Evolutionary conservation across 352 stramenopile genomes (phyloP).

Genomic region (Phytopythium aichiense): DNA sequence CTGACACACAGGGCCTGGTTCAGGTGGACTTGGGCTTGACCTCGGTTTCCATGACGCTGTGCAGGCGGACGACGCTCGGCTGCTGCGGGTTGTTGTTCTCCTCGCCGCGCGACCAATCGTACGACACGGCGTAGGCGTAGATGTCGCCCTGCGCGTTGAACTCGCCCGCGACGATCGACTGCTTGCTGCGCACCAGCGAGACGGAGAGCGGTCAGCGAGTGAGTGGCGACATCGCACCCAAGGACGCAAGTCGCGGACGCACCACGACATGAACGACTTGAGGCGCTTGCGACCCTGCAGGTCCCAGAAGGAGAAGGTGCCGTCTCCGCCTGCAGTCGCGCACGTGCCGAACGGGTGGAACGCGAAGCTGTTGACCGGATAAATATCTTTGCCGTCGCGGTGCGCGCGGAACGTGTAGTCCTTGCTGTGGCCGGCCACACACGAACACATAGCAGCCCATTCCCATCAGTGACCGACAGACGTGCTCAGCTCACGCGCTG

Average conservation of each 20-base stretch:
- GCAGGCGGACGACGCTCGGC: conserved; percentile 91
- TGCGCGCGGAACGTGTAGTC: conserved; percentile 91
- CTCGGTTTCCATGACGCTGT: conserved; percentile 90
- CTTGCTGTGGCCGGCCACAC: conserved; percentile 23
- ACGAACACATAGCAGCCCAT: too few species aligned
- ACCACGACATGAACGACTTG: conserved; percentile 87
- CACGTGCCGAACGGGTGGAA: conserved; percentile 95
- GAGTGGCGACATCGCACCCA: neutral
- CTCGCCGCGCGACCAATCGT: conserved; percentile 96
- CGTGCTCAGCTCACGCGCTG: too few species aligned
- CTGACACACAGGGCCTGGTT: neutral
- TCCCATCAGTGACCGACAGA: neutral
- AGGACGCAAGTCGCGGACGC: conserved; percentile 4
- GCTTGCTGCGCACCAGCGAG: conserved; percentile 40
- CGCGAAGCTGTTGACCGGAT: conserved; percentile 85
- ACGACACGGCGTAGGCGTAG: conserved; percentile 95
- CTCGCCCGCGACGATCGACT: conserved; percentile 87
- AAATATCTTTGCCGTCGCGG: conserved; percentile 83
- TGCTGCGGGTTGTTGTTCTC: conserved; percentile 84
- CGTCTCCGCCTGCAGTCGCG: conserved; percentile 93
- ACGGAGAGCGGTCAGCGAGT: conserved; percentile 5
- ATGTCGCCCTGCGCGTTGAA: conserved; percentile 94
- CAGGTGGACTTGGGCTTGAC: conserved; percentile 89
- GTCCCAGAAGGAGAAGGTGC: conserved; percentile 98
- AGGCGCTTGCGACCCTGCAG: conserved; percentile 97